Evolutionary conservation across 2,329 filamentous ascomycete species (phyloP).

Genomic region (Verticillium albo-atrum): DNA sequence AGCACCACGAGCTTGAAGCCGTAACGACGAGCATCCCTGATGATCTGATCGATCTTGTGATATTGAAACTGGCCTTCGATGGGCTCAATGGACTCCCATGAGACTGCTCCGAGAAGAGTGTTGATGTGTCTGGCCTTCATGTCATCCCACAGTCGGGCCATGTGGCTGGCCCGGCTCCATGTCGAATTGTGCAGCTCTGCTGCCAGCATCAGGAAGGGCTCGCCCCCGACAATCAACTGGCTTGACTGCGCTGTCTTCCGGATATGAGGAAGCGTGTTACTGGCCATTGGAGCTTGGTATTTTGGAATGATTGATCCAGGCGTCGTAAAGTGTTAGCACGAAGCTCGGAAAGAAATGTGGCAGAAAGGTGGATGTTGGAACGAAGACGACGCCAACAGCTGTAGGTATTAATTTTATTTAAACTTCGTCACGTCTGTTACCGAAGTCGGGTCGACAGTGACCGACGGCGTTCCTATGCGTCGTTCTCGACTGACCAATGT

Average conservation of each 20-base stretch:
- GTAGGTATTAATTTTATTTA: too few relatives aligned
- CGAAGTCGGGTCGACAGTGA: too few relatives aligned
- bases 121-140: slow-evolving; percentile 21
- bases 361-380: too few relatives aligned
- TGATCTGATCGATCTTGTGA: slow-evolving; percentile 17
- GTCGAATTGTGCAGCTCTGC: slow-evolving; percentile 23
- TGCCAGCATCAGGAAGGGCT: slow-evolving; percentile 24
- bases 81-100: slow-evolving; percentile 26
- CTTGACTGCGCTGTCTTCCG: background rate
- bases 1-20: background rate
- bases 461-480: too few relatives aligned
- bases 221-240: slow-evolving; percentile 25
- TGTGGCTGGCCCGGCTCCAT: slow-evolving; percentile 16
- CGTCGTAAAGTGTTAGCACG: too few relatives aligned
- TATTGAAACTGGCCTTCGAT: slow-evolving; percentile 22
- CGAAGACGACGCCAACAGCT: too few relatives aligned
- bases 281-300: background rate
- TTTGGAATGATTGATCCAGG: too few relatives aligned
- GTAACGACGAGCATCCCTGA: slow-evolving; percentile 14
- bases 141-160: slow-evolving; percentile 17
- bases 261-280: background rate
- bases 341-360: too few relatives aligned
- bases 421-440: too few relatives aligned
- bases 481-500: too few relatives aligned
- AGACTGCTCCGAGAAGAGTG: slow-evolving; percentile 22